Evolutionary conservation across 1,284 basidiomycete genomes (phyloP), one percentile per base, ranked within the genome.

Genomic region (Lentinus polychrous): DNA sequence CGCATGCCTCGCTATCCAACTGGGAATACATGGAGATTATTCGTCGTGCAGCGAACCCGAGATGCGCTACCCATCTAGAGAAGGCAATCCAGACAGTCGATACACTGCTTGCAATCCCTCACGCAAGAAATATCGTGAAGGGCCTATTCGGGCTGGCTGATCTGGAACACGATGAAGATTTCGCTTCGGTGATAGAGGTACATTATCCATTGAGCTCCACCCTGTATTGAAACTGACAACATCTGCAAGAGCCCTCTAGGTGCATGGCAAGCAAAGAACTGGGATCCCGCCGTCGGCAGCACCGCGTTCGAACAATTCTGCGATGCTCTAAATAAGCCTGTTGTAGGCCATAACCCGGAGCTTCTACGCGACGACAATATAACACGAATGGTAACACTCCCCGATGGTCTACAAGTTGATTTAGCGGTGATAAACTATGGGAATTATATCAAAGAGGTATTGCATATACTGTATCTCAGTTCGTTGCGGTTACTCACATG

Each of bases 21-120:
- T 89, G 87, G 86, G 79, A 89, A 66, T 96, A 95, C 67, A 86
- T 84, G 74, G 91, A 94, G 46, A 76, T 93, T 39, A 91, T 96
- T 58, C 81, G 89, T 36, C 71, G 72, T 18, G 85, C 85, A 23
- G 90, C 86, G 0, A 80, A 88, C 55, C 72, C 77, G 0, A 74
- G 70, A 31, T 96, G 94, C 62, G 81, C 87, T 8, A 61, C 66
- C 8, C 79, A 86, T 51, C 70, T 97, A 23, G 79, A 86, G 57
- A 73, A 75, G 5, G 71, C 85, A 0, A 74, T 93, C 48, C 58
- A 69, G 34, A 71, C 72, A 10, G 76, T 94, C 49, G 90, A 92
- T 49, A 43, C 64, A 2, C 66, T 91, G 8, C 74, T 90, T 36
- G 62, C 71, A 12, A 56, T 70, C 17, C 70, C 71, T 0, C 60